A percentile compares a stretch with the other conserved stretches of the same genome.
Evolutionary conservation across 2,329 filamentous ascomycete genomes (phyloP).

Genomic region (Passalora sequoiae): DNA sequence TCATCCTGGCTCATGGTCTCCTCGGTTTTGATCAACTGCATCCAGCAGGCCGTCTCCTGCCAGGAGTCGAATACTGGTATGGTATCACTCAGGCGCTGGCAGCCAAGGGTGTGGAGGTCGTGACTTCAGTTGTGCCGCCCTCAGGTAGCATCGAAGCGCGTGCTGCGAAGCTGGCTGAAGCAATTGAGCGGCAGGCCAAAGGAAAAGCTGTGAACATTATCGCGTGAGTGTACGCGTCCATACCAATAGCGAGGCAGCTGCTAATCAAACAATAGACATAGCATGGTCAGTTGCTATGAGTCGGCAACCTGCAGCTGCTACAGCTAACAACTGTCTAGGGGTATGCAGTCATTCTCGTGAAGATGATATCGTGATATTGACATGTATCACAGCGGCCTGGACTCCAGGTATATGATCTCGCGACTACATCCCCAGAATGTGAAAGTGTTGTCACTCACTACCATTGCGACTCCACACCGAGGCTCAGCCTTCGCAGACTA

Average conservation of each 20-base stretch:
- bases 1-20: conserved; percentile 61
- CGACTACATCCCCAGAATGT: conserved; percentile 57
- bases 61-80: conserved; percentile 60
- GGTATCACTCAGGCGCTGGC: conserved; percentile 56
- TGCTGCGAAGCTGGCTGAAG: conserved; percentile 49
- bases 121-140: conserved; percentile 55
- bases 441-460: conserved; percentile 66
- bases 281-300: conserved; percentile 15
- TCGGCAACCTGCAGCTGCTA: background rate
- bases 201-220: conserved; percentile 61
- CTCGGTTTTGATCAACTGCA: conserved; percentile 61
- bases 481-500: conserved; percentile 60
- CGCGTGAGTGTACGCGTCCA: conserved; percentile 44
- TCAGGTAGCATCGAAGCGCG: conserved; percentile 56
- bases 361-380: conserved; percentile 6
- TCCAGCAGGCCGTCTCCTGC: conserved; percentile 47
- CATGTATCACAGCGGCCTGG: conserved; percentile 49
- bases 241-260: background rate
- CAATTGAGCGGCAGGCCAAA: conserved; percentile 49
- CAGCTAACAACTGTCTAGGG: conserved; percentile 18
- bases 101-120: conserved; percentile 55
- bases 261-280: conserved; percentile 17
- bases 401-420: conserved; percentile 61
- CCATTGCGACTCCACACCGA: conserved; percentile 58
- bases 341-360: conserved; percentile 8